A percentile compares a stretch with the other conserved stretches of the same genome.
Evolutionary conservation across 1,284 basidiomycete species (phyloP).

Genomic region (Moesziomyces globuligerus): DNA sequence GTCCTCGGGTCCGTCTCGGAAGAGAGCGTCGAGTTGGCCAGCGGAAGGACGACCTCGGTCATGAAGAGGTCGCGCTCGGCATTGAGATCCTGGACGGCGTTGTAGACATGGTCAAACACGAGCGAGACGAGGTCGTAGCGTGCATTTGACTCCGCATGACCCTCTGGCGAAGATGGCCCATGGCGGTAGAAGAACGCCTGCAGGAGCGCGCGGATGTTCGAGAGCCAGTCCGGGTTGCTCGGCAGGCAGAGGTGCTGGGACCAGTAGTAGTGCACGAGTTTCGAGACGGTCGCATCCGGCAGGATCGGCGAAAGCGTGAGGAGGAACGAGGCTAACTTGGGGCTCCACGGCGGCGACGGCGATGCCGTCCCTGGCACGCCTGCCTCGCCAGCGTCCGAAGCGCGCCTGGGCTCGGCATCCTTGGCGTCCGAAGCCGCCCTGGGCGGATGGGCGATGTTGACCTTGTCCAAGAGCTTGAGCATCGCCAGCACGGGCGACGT

Average conservation of each 20-base stretch:
- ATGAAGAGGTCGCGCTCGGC: conserved; percentile 54
- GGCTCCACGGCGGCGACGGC: conserved; percentile 51
- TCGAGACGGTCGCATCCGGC: conserved; percentile 53
- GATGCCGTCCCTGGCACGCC: background rate
- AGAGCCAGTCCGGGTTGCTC: conserved; percentile 60
- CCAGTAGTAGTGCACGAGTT: conserved; percentile 59
- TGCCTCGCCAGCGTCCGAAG: conserved; percentile 11
- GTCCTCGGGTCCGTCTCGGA: conserved; percentile 50
- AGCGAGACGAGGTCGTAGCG: conserved; percentile 53
- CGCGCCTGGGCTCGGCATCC: conserved; percentile 13
- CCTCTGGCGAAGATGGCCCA: conserved; percentile 22
- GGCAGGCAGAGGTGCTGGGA: conserved; percentile 62
- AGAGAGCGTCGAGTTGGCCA: conserved; percentile 51
- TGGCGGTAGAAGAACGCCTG: conserved; percentile 60
- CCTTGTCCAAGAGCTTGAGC: conserved; percentile 37
- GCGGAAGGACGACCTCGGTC: conserved; percentile 55
- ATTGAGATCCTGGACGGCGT: conserved; percentile 59
- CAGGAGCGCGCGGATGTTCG: conserved; percentile 55
- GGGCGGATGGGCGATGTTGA: conserved; percentile 27
- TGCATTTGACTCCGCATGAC: conserved; percentile 15
- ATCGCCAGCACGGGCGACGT: conserved; percentile 30
- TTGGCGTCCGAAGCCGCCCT: conserved; percentile 15
- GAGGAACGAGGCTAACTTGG: conserved; percentile 53
- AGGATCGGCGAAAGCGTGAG: conserved; percentile 60
- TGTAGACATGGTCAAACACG: conserved; percentile 62